A percentile compares a stretch with the other conserved stretches of the same genome.
phyloP scores from a whole-genome alignment of 768 basidiomycete genomes.

The Pholiota microspora region DNA sequence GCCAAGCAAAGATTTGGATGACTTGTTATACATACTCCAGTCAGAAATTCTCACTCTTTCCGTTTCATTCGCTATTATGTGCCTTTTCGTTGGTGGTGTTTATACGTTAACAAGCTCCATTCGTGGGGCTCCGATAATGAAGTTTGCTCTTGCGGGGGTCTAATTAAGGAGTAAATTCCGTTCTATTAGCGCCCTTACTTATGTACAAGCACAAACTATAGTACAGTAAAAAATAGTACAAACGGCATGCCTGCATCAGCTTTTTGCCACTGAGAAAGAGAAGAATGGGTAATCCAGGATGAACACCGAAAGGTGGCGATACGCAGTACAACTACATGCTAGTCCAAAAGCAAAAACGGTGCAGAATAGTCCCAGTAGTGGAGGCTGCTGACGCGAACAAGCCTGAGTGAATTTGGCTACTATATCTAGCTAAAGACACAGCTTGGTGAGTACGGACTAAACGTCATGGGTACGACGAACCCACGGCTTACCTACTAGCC shows the following conservation, averaged over 20 bases:
- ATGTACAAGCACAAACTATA: conserved; percentile 10
- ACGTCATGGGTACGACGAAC: not conserved
- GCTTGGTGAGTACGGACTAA: not conserved
- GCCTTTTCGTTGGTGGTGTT: not conserved
- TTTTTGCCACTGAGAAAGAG: conserved; percentile 4
- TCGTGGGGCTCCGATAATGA: not conserved
- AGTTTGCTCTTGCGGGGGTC: not conserved
- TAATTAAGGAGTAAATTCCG: not conserved
- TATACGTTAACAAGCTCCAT: not conserved
- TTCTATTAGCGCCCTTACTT: conserved; percentile 17
- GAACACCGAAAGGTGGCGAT: not conserved
- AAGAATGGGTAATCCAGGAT: not conserved
- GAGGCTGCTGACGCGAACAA: not conserved
- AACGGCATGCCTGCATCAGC: conserved; percentile 5
- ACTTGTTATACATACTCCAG: not conserved
- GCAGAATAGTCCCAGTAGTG: not conserved
- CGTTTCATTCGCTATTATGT: not conserved
- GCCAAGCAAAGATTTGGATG: conserved; percentile 87
- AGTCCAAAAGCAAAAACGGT: not conserved
- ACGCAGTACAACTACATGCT: not conserved
- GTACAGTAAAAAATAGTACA: conserved; percentile 16
- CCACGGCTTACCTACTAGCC: not conserved
- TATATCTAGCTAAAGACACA: not conserved
- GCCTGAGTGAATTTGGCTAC: not conserved
- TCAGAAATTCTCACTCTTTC: too few relatives aligned